These are phyloP conservation scores for Yamadazyma pseudoaaseri DNA, from an alignment of 1,139 yeast species.

Conservation along the genomic window DNA sequence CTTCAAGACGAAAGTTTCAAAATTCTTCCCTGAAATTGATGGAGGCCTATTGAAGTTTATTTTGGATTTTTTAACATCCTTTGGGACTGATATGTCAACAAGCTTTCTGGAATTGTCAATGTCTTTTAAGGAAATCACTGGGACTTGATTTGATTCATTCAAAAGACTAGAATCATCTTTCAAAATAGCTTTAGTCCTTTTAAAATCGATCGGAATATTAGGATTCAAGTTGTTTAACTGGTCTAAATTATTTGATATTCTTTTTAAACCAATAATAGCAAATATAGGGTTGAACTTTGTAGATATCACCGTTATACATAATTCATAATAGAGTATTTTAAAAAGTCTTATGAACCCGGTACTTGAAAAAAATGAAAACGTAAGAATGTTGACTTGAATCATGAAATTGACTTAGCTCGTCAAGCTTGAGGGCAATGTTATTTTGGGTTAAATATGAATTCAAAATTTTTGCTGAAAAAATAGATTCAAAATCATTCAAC, in stretches of 20 bases:
- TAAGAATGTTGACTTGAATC: not conserved
- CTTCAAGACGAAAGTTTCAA: constrained; percentile 50
- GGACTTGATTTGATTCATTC: constrained; percentile 6
- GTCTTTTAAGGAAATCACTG: constrained; percentile 12
- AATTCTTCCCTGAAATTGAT: constrained; percentile 53
- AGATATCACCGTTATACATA: constrained; percentile 44
- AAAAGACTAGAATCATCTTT: constrained; percentile 9
- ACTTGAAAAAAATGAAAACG: not conserved
- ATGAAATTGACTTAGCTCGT: not conserved
- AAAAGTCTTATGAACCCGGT: not conserved
- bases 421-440: not conserved
- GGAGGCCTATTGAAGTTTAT: constrained; percentile 11
- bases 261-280: constrained; percentile 27
- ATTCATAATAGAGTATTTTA: constrained; percentile 34
- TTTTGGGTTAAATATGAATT: constrained; percentile 1
- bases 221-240: constrained; percentile 28
- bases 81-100: constrained; percentile 11
- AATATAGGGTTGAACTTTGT: constrained; percentile 32
- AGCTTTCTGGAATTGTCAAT: constrained; percentile 5
- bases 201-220: constrained; percentile 22
- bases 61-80: constrained; percentile 14
- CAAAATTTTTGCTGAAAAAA: constrained; percentile 13
- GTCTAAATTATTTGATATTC: constrained; percentile 28
- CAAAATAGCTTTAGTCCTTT: constrained; percentile 9
- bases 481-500: constrained; percentile 9